phyloP scores from a whole-genome alignment of 164 flowering plant genomes.

The Dillenia suffruticosa region DNA sequence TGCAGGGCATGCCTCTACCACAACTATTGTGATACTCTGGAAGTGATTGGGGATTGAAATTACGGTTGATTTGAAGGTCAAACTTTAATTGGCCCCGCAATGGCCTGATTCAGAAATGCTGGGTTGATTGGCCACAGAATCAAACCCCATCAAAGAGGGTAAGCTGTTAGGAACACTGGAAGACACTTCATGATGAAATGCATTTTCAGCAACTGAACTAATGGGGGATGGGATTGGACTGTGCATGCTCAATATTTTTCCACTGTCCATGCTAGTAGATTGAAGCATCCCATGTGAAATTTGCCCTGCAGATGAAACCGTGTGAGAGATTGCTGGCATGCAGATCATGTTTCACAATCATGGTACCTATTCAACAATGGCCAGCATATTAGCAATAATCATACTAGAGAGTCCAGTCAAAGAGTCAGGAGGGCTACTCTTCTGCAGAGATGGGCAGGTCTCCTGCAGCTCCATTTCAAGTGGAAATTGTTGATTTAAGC shows the following conservation, averaged over 20 bases:
- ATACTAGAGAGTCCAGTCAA: conserved; percentile 3
- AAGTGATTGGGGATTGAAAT: conserved; percentile 63
- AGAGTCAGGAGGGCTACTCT: neutral
- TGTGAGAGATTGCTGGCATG: conserved; percentile 1
- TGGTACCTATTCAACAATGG: too few relatives aligned
- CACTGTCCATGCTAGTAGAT: conserved; percentile 41
- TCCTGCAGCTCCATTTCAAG: neutral
- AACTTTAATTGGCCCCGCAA: conserved; percentile 37
- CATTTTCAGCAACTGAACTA: conserved; percentile 35
- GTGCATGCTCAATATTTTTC: conserved; percentile 27
- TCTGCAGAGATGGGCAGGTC: conserved; percentile 1
- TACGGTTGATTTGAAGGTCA: conserved; percentile 31
- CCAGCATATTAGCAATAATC: neutral
- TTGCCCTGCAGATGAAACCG: conserved; percentile 26
- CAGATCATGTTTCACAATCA: too few relatives aligned
- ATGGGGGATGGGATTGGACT: conserved; percentile 26
- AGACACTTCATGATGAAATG: conserved; percentile 26
- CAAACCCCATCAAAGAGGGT: conserved; percentile 36
- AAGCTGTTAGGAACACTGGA: conserved; percentile 52
- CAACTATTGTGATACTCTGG: conserved; percentile 60
- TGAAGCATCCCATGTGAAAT: conserved; percentile 25
- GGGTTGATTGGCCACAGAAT: conserved; percentile 32
- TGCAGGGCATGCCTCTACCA: conserved; percentile 31
- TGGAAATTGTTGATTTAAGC: neutral
- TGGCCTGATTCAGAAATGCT: conserved; percentile 31